Evolutionary conservation across 2,329 filamentous ascomycete species (phyloP), one percentile per base, ranked within the genome.

Genomic region (Penicillium sp.): DNA sequence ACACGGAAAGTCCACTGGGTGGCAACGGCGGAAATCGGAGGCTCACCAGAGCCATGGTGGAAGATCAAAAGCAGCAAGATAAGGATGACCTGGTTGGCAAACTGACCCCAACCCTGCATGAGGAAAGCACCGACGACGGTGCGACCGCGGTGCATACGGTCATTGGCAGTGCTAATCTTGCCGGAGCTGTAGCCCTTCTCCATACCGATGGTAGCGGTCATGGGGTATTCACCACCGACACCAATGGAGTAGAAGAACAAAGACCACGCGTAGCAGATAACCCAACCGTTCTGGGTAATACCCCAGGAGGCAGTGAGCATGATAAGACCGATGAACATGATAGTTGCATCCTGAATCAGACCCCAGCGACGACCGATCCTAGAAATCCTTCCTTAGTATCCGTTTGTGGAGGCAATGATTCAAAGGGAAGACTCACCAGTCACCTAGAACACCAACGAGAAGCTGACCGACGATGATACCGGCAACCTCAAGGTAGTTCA

Each of bases 61-160:
- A 96, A 92, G 75, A 92, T 88, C 63, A 95, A 79, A 49, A 96
- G 83, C 45, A 95, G 79, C 46, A 95, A 69, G 65, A 96, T 95
- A 56, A 97, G 82, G 53, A 95, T 76, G 63, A 88, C 87, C 75
- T 96, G 92, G 82, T 96, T 97, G 78, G 89, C 79, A 70, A 96
- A 89, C 74, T 96, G 92, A 58, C 92, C 92, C 92, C 92, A 97
- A 53, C 92, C 92, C 75, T 97, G 92, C 92, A 97, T 96, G 74
- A 96, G 76, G 79, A 97, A 97, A 51, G 92, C 92, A 73, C 87
- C 90, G 59, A 91, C 96, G 70, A 96, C 92, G 73, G 95, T 94
- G 67, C 92, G 89, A 60, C 92, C 92, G 75, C 92, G 90, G 78
- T 97, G 92, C 50, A 96, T 84, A 70, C 92, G 90, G 71, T 97